Evolutionary conservation across 306 rosid genomes (phyloP).

Genomic region (Hylodesmum podocarpum): DNA sequence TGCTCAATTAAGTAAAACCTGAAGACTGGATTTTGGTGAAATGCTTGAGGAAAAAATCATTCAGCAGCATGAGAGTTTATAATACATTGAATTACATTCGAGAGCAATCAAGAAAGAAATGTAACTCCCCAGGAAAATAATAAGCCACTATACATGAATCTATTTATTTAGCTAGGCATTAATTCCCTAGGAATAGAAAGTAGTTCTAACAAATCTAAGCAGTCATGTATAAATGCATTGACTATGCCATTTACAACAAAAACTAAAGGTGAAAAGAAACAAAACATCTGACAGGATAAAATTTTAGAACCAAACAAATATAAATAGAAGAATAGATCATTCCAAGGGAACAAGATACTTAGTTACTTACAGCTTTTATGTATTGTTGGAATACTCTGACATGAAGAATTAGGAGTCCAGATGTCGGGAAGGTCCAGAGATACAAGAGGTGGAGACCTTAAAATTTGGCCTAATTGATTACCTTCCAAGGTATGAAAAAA

Average conservation of each 20-base stretch:
- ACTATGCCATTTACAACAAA: too few species aligned
- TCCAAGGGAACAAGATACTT: constrained; percentile 25
- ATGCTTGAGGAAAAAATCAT: too few species aligned
- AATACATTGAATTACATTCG: too few species aligned
- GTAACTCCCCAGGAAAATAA: too few species aligned
- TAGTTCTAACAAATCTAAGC: too few species aligned
- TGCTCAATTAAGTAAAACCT: constrained; percentile 1
- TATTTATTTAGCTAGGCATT: too few species aligned
- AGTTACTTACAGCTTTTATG: constrained; percentile 45
- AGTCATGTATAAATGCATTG: too few species aligned
- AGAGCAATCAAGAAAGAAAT: too few species aligned
- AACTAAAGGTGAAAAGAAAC: not conserved
- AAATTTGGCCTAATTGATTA: constrained; percentile 37
- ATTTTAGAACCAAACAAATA: constrained; percentile 11
- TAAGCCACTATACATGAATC: too few species aligned
- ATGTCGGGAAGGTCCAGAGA: constrained; percentile 73
- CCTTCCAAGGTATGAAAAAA: constrained; percentile 33
- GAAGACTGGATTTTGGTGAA: too few species aligned
- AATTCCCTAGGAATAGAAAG: too few species aligned
- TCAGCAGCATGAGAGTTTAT: too few species aligned
- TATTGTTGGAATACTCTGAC: constrained; percentile 30
- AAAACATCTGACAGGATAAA: constrained; percentile 14
- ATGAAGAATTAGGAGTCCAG: constrained; percentile 52
- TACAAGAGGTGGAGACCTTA: constrained; percentile 72
- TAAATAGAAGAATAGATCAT: constrained; percentile 7